A percentile compares a stretch with the other conserved stretches of the same genome.
Conservation (phyloP, 2,329 filamentous ascomycete species). For the Epichloe aotearoae region DNA sequence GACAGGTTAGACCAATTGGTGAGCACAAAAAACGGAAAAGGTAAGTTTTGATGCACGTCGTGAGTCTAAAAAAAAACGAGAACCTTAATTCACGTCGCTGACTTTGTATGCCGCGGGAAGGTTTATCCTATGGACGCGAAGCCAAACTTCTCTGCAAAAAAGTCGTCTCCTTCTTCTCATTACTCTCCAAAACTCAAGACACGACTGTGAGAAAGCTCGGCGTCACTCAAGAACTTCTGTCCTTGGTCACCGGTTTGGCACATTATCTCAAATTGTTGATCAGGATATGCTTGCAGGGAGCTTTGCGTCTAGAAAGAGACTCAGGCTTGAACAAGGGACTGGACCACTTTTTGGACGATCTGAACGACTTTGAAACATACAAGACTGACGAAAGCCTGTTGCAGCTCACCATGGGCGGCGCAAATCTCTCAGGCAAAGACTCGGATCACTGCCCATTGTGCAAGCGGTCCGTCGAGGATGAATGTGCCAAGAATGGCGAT, state of each 20-base stretch:
- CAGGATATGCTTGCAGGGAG: conserved; percentile 87
- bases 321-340: conserved; percentile 60
- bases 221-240: conserved; percentile 96
- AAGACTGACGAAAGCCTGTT: conserved; percentile 57
- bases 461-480: conserved; percentile 82
- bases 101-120: conserved; percentile 25
- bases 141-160: conserved; percentile 99
- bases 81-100: neutral
- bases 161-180: conserved; percentile 92
- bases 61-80: neutral
- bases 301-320: conserved; percentile 82
- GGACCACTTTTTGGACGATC: conserved; percentile 68
- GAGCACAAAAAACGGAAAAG: conserved; percentile 56
- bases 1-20: conserved; percentile 73
- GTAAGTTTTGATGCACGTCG: conserved; percentile 30
- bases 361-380: conserved; percentile 68
- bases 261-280: conserved; percentile 97
- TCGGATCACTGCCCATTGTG: conserved; percentile 79
- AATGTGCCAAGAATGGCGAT: conserved; percentile 65
- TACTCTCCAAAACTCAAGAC: conserved; percentile 90
- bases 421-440: conserved; percentile 55
- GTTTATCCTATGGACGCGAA: conserved; percentile 82
- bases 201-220: conserved; percentile 80
- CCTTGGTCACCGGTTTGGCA: conserved; percentile 85
- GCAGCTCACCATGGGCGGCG: conserved; percentile 52